Conservation (phyloP, 2,329 filamentous ascomycete genomes). For the Penicillium sp. region DNA sequence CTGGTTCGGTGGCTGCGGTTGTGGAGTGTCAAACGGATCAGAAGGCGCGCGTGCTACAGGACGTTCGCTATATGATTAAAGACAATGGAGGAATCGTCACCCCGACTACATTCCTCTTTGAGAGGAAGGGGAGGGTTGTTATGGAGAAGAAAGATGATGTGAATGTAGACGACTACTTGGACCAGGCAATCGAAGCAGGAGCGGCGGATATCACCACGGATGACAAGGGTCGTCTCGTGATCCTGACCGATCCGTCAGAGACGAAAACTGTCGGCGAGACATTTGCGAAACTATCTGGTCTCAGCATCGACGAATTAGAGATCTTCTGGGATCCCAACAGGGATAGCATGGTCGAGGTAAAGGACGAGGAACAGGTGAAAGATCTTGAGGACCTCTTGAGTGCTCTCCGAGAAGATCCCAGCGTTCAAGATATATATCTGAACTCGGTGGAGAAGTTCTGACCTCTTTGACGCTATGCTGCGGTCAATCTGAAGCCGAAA, state of each 20-base stretch:
- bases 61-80: conserved; percentile 70
- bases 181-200: conserved; percentile 81
- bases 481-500: background rate
- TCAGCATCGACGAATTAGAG: conserved; percentile 71
- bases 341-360: conserved; percentile 68
- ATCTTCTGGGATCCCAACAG: conserved; percentile 83
- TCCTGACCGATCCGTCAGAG: conserved; percentile 66
- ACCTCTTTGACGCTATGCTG: background rate
- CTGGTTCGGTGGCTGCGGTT: conserved; percentile 70
- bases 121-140: conserved; percentile 71
- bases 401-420: conserved; percentile 60
- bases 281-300: conserved; percentile 60
- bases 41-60: conserved; percentile 69
- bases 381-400: conserved; percentile 59
- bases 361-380: conserved; percentile 55
- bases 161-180: conserved; percentile 68
- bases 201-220: conserved; percentile 58
- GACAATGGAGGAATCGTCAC: conserved; percentile 66
- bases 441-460: conserved; percentile 51
- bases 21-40: conserved; percentile 85
- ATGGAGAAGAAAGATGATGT: conserved; percentile 61
- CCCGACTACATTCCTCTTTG: conserved; percentile 80
- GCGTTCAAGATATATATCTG: conserved; percentile 75
- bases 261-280: conserved; percentile 63
- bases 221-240: conserved; percentile 65